Evolutionary conservation across 352 stramenopile species (phyloP).

Genomic region (Pythium myriotylum): DNA sequence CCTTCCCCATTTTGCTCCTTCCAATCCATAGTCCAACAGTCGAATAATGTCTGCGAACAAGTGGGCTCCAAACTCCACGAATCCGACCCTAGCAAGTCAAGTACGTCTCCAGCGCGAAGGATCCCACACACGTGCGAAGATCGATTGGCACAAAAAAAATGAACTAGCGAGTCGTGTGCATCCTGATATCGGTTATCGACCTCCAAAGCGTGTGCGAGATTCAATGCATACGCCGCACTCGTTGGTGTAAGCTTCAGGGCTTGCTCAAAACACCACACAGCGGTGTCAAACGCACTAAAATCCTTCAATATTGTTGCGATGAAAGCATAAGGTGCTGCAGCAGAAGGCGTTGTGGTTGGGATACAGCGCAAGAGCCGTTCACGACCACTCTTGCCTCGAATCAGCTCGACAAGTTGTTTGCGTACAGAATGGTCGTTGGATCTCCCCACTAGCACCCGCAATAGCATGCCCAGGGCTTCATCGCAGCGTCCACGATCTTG

Average conservation of each 20-base stretch:
- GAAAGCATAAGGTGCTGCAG: conserved; percentile 71
- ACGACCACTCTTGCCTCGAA: conserved; percentile 44
- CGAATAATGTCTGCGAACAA: background rate
- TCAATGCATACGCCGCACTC: conserved; percentile 69
- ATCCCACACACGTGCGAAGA: conserved; percentile 33
- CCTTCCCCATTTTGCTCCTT: conserved; percentile 10
- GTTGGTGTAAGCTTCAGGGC: conserved; percentile 38
- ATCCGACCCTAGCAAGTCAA: conserved; percentile 34
- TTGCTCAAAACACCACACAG: conserved; percentile 58
- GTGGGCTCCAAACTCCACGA: conserved; percentile 24
- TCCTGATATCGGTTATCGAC: conserved; percentile 41
- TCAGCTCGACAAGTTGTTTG: conserved; percentile 47
- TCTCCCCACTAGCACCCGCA: conserved; percentile 61
- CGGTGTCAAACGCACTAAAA: conserved; percentile 52
- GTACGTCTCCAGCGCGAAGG: conserved; percentile 35
- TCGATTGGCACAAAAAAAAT: conserved; percentile 47
- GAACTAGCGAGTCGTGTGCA: conserved; percentile 41
- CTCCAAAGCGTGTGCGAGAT: conserved; percentile 66
- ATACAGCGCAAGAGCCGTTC: conserved; percentile 44
- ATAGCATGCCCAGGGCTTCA: conserved; percentile 68
- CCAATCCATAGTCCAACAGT: conserved; percentile 18
- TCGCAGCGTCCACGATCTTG: conserved; percentile 59
- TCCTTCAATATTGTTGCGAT: conserved; percentile 80
- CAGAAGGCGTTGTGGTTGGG: conserved; percentile 39
- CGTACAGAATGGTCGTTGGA: conserved; percentile 53